Evolutionary conservation across 1,284 basidiomycete genomes (phyloP).

Genomic region (Rhodotorula mucilaginosa): DNA sequence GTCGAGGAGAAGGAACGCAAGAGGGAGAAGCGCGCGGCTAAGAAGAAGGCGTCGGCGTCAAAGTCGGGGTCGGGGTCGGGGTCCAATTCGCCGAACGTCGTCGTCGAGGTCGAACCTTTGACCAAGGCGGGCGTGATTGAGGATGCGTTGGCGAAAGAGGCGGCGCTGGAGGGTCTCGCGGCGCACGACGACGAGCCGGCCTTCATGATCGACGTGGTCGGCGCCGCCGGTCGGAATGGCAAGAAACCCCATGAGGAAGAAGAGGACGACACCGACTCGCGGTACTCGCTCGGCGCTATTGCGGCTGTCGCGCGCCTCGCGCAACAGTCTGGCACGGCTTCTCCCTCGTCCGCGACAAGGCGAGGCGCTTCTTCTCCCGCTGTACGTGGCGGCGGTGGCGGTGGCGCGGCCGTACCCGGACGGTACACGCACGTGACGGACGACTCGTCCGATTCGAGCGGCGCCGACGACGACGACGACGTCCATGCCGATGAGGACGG

Average conservation of each 20-base stretch:
- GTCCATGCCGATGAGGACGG: constrained; percentile 3
- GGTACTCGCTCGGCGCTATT: constrained; percentile 29
- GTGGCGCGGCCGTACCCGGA: no score
- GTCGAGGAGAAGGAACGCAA: constrained; percentile 20
- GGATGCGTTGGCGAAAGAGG: constrained; percentile 13
- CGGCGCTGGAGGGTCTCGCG: background rate
- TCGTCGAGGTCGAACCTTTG: background rate
- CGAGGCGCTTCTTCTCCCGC: background rate
- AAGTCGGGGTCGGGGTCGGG: constrained; percentile 3
- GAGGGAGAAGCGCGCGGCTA: constrained; percentile 11
- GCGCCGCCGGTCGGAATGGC: background rate
- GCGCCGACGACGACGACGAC: constrained; percentile 9
- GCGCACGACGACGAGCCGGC: background rate
- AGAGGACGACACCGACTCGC: constrained; percentile 27
- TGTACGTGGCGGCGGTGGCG: no score
- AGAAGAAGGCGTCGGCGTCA: constrained; percentile 1
- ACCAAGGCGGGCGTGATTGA: constrained; percentile 7
- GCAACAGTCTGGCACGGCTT: background rate
- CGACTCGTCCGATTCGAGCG: constrained; percentile 13
- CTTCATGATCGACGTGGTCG: constrained; percentile 15
- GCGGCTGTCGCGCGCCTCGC: background rate
- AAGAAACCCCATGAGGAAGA: background rate
- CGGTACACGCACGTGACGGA: constrained; percentile 12
- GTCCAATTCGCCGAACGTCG: background rate
- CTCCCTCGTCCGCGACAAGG: no score